phyloP scores from a whole-genome alignment of 345 rosid species.

The Mercurialis annua region DNA sequence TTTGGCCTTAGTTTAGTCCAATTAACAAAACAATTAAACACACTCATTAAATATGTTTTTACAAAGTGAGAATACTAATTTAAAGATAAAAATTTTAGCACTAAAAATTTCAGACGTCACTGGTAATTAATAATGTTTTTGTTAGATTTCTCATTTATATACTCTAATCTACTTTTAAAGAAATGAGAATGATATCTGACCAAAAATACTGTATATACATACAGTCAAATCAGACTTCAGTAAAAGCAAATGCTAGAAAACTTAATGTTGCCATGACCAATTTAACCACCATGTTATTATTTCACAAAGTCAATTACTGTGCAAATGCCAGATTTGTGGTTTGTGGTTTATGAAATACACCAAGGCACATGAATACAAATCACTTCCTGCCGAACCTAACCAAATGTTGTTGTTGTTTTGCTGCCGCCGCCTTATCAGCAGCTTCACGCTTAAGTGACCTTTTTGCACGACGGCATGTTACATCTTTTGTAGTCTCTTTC shows the following conservation, averaged over 20 bases:
- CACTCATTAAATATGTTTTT: too few relatives aligned
- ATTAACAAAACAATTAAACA: too few relatives aligned
- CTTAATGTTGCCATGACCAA: neutral
- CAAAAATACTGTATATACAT: too few relatives aligned
- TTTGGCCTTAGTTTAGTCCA: too few relatives aligned
- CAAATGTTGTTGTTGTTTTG: conserved; percentile 37
- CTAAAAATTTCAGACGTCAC: too few relatives aligned
- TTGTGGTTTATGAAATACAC: conserved; percentile 6
- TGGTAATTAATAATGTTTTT: too few relatives aligned
- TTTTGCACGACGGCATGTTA: conserved; percentile 80
- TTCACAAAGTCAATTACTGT: conserved; percentile 16
- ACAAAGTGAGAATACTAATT: too few relatives aligned
- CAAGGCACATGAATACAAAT: neutral
- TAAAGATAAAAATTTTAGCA: too few relatives aligned
- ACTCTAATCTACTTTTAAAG: too few relatives aligned
- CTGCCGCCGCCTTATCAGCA: conserved; percentile 78
- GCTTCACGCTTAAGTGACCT: conserved; percentile 92
- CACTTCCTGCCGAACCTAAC: conserved; percentile 30
- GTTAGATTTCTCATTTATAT: too few relatives aligned
- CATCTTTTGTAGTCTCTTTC: conserved; percentile 43
- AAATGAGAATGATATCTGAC: too few relatives aligned
- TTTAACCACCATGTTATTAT: conserved; percentile 10
- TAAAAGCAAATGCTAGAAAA: too few relatives aligned
- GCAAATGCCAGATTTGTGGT: conserved; percentile 14
- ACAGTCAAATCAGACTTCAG: neutral